phyloP scores from a whole-genome alignment of 73 alveolate genomes.

The Paramecium pentaurelia region DNA sequence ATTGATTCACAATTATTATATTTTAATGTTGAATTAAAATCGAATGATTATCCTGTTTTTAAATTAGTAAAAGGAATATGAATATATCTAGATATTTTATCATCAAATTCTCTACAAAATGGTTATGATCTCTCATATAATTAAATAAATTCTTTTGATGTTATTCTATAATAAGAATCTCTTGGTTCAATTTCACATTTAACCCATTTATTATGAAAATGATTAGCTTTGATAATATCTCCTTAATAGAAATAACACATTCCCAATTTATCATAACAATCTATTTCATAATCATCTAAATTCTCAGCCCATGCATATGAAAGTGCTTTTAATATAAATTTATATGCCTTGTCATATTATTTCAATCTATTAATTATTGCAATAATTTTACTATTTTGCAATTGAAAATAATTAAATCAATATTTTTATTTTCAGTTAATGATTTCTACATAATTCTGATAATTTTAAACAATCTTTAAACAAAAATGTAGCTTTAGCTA shows the following conservation, averaged over 20 bases:
- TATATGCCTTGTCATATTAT: neutral
- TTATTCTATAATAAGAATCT: conserved; percentile 26
- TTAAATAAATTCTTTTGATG: neutral
- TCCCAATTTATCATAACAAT: conserved; percentile 5
- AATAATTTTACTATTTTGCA: neutral
- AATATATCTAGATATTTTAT: neutral
- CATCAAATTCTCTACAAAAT: neutral
- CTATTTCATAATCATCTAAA: conserved; percentile 26
- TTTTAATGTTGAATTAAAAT: neutral
- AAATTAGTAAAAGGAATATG: conserved; percentile 4
- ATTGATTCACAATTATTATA: neutral
- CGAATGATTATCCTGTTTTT: neutral
- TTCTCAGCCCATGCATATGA: conserved; percentile 3
- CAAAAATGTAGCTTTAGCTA: neutral
- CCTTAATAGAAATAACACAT: neutral
- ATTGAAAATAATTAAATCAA: neutral
- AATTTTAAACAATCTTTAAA: neutral
- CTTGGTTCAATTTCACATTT: neutral
- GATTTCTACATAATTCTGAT: neutral
- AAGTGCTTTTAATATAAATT: neutral
- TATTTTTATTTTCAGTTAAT: neutral
- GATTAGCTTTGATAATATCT: neutral
- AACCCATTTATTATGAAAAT: conserved; percentile 22
- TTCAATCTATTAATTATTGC: neutral
- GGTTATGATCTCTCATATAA: neutral